Evolutionary conservation across 352 stramenopile genomes (phyloP).

Genomic region (Plasmopara muralis): DNA sequence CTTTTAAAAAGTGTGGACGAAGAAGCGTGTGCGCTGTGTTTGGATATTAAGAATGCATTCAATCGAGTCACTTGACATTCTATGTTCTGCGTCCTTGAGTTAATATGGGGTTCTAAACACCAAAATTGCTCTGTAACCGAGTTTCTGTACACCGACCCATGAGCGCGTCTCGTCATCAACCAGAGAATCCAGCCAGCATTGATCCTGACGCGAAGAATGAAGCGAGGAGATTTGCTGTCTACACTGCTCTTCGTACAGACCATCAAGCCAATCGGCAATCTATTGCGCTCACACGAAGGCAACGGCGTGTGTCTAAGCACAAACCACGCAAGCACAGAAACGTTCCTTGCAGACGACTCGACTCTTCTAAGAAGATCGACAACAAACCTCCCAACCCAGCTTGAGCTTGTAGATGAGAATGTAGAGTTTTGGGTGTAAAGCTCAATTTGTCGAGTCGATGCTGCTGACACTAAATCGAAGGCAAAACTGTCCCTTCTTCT

Average conservation of each 20-base stretch:
- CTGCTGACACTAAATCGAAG: neutral
- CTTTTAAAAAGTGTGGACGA: neutral
- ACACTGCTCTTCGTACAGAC: neutral
- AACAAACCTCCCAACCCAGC: neutral
- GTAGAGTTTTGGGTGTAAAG: neutral
- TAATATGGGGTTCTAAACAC: neutral
- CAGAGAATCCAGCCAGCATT: neutral
- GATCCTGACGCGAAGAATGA: neutral
- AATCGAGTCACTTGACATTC: neutral
- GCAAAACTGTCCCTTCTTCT: neutral
- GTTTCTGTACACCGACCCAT: neutral
- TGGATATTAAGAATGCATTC: neutral
- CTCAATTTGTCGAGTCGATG: neutral
- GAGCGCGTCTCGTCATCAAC: neutral
- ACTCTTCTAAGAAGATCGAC: neutral
- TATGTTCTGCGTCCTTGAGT: neutral
- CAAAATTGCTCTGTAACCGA: neutral
- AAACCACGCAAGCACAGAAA: neutral
- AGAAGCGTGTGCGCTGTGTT: neutral
- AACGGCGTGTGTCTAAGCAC: neutral
- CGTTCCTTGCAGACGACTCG: neutral
- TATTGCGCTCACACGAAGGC: neutral
- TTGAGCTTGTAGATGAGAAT: neutral
- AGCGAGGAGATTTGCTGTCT: neutral
- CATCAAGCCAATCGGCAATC: neutral